Evolutionary conservation across 106 monocot species (phyloP), one percentile per base, ranked within the genome.

Genomic region (Gastrodia elata): DNA sequence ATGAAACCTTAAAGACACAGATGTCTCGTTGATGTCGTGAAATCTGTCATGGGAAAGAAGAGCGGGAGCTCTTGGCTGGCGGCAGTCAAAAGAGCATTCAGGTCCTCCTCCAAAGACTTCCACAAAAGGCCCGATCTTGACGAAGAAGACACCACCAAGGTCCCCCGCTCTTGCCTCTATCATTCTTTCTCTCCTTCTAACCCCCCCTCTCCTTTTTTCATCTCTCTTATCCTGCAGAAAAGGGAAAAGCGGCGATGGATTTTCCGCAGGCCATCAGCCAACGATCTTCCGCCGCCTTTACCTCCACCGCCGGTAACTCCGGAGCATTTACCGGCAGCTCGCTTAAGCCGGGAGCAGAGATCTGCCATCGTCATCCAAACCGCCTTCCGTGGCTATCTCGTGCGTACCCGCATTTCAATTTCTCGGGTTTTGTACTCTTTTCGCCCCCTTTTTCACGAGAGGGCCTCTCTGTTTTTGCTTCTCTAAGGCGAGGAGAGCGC

Each of bases 331-430:
- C 90, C 92, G 4, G 41, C 82, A 18, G 39, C 81, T 20, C 44
- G 70, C 75, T 84, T 86, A 72, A 68, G 79, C 22, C 44, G 84
- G 26, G 84, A 88, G 78, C 88, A 88, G 68, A 64, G 71, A 72
- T 88, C 90, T n/a, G 93, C 90, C 59, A 68, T 91, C 14, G 75
- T 83, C 44, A 86, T 98, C 67, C 97, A 98, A 59, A 91, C 93
- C 2, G 78, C 88, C 8, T 98, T 98, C 78, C 82, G 97, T 5
- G 97, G 97, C 34, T 98, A 98, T 76, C 74, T 98, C 79, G 97
- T 87, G 48, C 8, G 25, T 80, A 69, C 4, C 34, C 26, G n/a
- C 36, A 33, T 65, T 9, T 11, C 36, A 33, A 26, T 76, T 40
- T 36, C 38, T 64, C 8, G n/a, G n/a, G n/a, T n/a, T n/a, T n/a